phyloP scores from a whole-genome alignment of 2,329 filamentous ascomycete species.

The Alternaria hordeiaustralica region DNA sequence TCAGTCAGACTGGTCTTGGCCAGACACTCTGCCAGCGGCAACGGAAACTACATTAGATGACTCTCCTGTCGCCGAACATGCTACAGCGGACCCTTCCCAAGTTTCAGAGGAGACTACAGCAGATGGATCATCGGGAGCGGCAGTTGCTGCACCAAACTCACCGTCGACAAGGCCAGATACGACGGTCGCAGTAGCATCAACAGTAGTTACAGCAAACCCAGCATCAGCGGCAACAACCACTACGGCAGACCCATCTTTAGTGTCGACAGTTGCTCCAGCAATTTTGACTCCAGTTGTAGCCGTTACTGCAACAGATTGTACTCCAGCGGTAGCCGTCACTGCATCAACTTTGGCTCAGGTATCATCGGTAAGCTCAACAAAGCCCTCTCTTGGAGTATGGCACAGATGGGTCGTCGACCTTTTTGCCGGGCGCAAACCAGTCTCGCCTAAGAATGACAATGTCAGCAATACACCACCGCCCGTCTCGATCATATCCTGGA shows the following conservation, averaged over 20 bases:
- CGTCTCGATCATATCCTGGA: not conserved
- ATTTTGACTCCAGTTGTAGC: not conserved
- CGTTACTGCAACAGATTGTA: not conserved
- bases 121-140: not conserved
- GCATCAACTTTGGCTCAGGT: not conserved
- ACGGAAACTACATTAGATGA: not conserved
- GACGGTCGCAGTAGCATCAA: not conserved
- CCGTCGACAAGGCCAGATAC: not conserved
- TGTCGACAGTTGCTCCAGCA: not conserved
- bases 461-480: not conserved
- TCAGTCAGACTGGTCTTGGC: not conserved
- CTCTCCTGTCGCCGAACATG: not conserved
- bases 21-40: not conserved
- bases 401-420: conserved; percentile 14
- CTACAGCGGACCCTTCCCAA: not conserved
- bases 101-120: not conserved
- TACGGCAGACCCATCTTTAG: not conserved
- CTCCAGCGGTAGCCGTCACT: not conserved
- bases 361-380: not conserved
- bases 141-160: not conserved
- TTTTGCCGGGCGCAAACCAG: conserved; percentile 15
- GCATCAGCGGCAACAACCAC: not conserved
- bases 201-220: not conserved
- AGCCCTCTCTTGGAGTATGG: not conserved
- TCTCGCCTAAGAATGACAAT: not conserved